phyloP scores from a whole-genome alignment of 257 asterid genomes.

The Nicotiana knightiana region DNA sequence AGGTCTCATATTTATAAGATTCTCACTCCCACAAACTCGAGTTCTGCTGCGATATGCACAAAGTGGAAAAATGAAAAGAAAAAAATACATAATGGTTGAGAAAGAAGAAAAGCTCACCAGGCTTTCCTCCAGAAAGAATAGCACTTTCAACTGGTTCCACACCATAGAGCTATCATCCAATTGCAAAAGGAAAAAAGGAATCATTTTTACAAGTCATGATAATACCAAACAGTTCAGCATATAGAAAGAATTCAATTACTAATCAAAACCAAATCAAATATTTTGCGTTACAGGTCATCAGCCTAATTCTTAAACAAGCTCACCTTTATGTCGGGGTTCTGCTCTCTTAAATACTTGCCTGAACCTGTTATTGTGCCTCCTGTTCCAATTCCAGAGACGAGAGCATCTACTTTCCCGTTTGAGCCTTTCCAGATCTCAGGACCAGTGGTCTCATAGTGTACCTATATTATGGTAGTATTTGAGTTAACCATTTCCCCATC shows the following conservation, averaged over 20 bases:
- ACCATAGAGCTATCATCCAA: conserved; percentile 47
- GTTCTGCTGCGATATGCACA: neutral
- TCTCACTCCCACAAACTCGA: neutral
- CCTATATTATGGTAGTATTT: conserved; percentile 23
- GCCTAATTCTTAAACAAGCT: neutral
- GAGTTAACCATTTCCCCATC: neutral
- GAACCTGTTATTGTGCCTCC: conserved; percentile 78
- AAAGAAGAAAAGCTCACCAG: conserved; percentile 47
- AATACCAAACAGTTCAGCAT: neutral
- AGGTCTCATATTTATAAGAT: neutral
- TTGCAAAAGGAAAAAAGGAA: neutral
- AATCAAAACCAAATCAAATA: neutral
- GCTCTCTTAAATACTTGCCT: conserved; percentile 65
- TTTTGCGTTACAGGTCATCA: neutral
- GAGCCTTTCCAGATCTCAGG: conserved; percentile 79
- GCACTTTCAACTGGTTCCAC: conserved; percentile 84
- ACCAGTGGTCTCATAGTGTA: conserved; percentile 89
- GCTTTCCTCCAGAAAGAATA: conserved; percentile 82
- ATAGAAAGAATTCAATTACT: neutral
- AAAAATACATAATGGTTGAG: neutral
- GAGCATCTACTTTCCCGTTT: conserved; percentile 49
- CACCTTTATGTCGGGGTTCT: conserved; percentile 61
- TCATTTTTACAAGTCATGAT: neutral
- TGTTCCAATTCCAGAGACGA: conserved; percentile 72
- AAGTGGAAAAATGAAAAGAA: neutral